Conservation (phyloP, 2,329 filamentous ascomycete species). For the Aspergillus sp. region DNA sequence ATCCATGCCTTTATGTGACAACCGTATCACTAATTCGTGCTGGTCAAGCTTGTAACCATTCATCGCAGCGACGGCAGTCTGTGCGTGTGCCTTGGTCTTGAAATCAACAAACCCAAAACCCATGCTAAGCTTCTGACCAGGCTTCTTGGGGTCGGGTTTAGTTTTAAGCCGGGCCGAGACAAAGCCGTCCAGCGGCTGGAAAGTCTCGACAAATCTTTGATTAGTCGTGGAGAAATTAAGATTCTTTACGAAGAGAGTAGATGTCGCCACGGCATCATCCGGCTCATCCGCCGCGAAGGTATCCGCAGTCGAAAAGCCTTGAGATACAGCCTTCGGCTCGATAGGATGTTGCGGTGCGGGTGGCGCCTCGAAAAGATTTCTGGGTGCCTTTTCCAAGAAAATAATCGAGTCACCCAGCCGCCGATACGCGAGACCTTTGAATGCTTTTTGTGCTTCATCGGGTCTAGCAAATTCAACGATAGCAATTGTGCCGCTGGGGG, state of each 20-base stretch:
- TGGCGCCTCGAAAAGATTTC: slow-evolving; percentile 58
- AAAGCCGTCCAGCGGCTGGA: slow-evolving; percentile 77
- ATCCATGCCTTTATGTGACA: slow-evolving; percentile 78
- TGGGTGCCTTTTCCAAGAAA: slow-evolving; percentile 89
- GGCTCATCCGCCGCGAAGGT: slow-evolving; percentile 35
- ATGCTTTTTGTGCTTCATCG: slow-evolving; percentile 72
- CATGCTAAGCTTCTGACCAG: slow-evolving; percentile 85
- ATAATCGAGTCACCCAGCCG: slow-evolving; percentile 85
- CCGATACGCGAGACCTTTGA: slow-evolving; percentile 76
- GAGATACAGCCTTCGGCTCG: slow-evolving; percentile 26
- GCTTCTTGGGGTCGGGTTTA: slow-evolving; percentile 83
- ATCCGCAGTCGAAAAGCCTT: slow-evolving; percentile 36
- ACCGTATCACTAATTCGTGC: slow-evolving; percentile 75
- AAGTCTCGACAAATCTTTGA: slow-evolving; percentile 64
- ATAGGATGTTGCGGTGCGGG: slow-evolving; percentile 23
- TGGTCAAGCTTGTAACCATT: slow-evolving; percentile 80
- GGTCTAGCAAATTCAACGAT: slow-evolving; percentile 81
- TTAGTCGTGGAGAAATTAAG: slow-evolving; percentile 86
- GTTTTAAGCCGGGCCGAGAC: slow-evolving; percentile 85
- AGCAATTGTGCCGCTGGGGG: slow-evolving; percentile 83
- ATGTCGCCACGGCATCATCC: slow-evolving; percentile 47
- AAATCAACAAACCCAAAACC: slow-evolving; percentile 96
- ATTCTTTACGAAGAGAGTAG: slow-evolving; percentile 89
- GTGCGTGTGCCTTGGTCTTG: slow-evolving; percentile 64
- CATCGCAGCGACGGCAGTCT: slow-evolving; percentile 75